Percentiles rank a stretch among this genome's conserved stretches.
Conservation (phyloP, 108 stramenopile genomes). For the Nitzschia palea region DNA sequence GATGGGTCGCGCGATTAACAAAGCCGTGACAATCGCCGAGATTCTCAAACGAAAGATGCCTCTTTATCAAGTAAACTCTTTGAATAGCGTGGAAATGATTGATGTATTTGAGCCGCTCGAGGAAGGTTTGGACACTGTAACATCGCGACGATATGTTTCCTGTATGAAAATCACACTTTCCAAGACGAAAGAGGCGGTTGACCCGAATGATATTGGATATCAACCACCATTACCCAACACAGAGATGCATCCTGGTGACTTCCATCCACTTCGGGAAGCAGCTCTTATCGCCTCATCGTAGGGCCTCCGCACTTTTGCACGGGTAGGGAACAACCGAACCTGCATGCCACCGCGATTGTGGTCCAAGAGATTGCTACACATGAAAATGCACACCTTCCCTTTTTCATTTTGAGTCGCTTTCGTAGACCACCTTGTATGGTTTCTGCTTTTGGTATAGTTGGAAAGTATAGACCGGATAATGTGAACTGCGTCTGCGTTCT, state of each 20-base stretch:
- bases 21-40: constrained; percentile 87
- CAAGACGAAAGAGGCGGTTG: constrained; percentile 45
- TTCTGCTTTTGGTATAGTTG: too few relatives aligned
- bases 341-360: too few relatives aligned
- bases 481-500: too few relatives aligned
- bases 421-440: too few relatives aligned
- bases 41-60: constrained; percentile 87
- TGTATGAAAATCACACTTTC: constrained; percentile 78
- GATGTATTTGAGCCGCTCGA: constrained; percentile 86
- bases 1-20: constrained; percentile 90
- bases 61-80: constrained; percentile 71
- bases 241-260: constrained; percentile 49
- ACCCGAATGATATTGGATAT: constrained; percentile 73
- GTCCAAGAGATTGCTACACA: too few relatives aligned
- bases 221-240: constrained; percentile 46
- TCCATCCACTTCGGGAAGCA: constrained; percentile 38
- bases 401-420: too few relatives aligned
- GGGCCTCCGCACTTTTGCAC: background rate
- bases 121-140: constrained; percentile 84
- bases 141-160: constrained; percentile 70
- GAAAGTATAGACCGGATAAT: too few relatives aligned
- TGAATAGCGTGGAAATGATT: constrained; percentile 76
- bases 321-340: too few relatives aligned
- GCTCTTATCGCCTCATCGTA: constrained; percentile 30
- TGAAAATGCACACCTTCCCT: too few relatives aligned